A percentile compares a stretch with the other conserved stretches of the same genome.
Evolutionary conservation across 805 yeast genomes (phyloP).

Genomic region (Myxozyma mucilagina): DNA sequence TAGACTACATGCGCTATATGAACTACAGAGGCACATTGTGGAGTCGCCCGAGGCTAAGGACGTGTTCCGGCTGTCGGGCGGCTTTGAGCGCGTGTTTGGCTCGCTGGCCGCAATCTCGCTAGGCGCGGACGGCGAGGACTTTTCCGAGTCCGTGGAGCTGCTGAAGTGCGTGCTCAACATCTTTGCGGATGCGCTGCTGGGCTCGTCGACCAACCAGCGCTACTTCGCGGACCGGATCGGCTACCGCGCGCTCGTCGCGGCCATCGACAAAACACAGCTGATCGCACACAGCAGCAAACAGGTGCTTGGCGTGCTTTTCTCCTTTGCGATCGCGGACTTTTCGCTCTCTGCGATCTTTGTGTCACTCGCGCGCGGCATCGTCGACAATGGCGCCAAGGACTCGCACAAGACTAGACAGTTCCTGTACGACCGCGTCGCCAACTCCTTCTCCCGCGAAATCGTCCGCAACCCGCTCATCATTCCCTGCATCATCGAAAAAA

Average conservation of each 20-base stretch:
- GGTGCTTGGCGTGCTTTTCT: conserved; percentile 28
- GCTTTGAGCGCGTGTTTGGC: conserved; percentile 31
- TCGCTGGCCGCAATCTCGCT: conserved; percentile 14
- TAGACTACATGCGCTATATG: conserved; percentile 29
- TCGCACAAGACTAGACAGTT: not conserved
- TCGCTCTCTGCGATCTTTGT: conserved; percentile 30
- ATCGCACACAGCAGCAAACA: conserved; percentile 18
- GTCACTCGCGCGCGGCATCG: conserved; percentile 26
- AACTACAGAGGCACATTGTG: conserved; percentile 30
- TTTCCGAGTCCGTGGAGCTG: conserved; percentile 32
- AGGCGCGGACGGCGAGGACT: conserved; percentile 19
- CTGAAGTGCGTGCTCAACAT: conserved; percentile 31
- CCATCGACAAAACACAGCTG: conserved; percentile 12
- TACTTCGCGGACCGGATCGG: conserved; percentile 26
- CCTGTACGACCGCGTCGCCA: conserved; percentile 13
- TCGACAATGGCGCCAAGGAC: not conserved
- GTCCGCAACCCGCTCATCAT: conserved; percentile 17
- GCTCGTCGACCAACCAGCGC: conserved; percentile 17
- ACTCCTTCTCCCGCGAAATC: conserved; percentile 20
- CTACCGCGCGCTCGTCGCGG: not conserved
- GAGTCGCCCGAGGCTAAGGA: conserved; percentile 32
- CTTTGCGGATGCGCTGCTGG: conserved; percentile 26
- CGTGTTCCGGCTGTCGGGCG: conserved; percentile 30
- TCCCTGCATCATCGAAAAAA: conserved; percentile 13
- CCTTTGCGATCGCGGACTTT: conserved; percentile 30